These are phyloP conservation scores for Calonectria pteridis DNA, from an alignment of 2,329 filamentous ascomycete species.

Conservation along the genomic window DNA sequence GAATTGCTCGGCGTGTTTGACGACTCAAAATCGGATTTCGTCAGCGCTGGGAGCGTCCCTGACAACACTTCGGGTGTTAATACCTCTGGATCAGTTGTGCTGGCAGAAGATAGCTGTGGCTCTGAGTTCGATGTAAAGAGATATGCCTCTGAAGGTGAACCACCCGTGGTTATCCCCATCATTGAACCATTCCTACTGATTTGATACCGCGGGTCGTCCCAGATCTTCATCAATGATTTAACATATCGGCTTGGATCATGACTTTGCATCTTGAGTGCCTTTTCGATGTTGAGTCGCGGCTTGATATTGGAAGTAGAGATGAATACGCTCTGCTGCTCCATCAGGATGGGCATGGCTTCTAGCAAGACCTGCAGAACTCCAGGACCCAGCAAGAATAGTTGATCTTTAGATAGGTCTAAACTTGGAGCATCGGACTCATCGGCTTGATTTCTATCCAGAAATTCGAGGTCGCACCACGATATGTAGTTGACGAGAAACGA, in stretches of 20 bases:
- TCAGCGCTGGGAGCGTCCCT: not conserved
- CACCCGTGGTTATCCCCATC: not conserved
- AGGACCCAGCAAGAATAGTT: not conserved
- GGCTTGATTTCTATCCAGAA: not conserved
- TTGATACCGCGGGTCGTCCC: constrained; percentile 8
- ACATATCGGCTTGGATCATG: not conserved
- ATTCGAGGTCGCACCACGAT: constrained; percentile 11
- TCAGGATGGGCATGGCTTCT: constrained; percentile 1
- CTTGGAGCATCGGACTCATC: not conserved
- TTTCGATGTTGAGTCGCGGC: constrained; percentile 9
- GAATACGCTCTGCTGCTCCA: not conserved
- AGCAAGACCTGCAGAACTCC: constrained; percentile 9
- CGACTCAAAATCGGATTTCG: not conserved
- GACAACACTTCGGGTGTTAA: not conserved
- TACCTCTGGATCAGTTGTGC: not conserved
- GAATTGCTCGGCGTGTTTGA: not conserved
- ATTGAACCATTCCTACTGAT: too few relatives aligned
- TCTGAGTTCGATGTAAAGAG: not conserved
- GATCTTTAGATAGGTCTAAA: not conserved
- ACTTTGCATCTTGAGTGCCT: not conserved
- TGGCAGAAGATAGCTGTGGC: not conserved
- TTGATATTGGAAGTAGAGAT: not conserved
- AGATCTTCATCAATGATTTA: not conserved
- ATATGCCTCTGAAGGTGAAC: not conserved
- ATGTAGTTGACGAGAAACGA: constrained; percentile 19